A percentile compares a stretch with the other conserved stretches of the same genome.
Evolutionary conservation across 306 rosid species (phyloP).

Genomic region (Echinosophora koreensis): DNA sequence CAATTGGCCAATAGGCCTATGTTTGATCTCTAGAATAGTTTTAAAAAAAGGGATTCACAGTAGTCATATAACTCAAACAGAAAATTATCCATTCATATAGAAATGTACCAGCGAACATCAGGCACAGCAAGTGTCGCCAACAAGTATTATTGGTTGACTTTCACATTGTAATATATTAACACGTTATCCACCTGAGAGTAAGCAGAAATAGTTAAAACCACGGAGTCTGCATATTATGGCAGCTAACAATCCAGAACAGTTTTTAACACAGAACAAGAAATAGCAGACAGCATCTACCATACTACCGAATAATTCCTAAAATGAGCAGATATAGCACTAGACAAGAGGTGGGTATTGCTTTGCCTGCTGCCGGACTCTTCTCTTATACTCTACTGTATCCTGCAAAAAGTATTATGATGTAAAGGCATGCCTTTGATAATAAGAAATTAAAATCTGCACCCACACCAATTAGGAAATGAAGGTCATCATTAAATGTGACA

Average conservation of each 20-base stretch:
- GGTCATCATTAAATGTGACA: neutral
- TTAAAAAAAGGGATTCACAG: neutral
- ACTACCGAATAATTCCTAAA: constrained; percentile 41
- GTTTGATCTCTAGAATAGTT: neutral
- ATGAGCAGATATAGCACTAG: constrained; percentile 53
- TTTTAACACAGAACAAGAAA: constrained; percentile 53
- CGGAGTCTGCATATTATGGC: constrained; percentile 48
- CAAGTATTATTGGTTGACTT: constrained; percentile 54
- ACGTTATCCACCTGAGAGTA: constrained; percentile 46
- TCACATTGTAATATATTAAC: constrained; percentile 54
- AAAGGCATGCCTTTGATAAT: constrained; percentile 10
- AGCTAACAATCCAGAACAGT: constrained; percentile 49
- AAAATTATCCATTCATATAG: constrained; percentile 39
- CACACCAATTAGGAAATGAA: neutral
- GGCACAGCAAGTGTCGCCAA: constrained; percentile 53
- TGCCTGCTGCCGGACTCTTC: constrained; percentile 88
- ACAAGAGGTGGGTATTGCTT: constrained; percentile 88
- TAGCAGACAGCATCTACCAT: constrained; percentile 53
- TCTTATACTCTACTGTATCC: constrained; percentile 86
- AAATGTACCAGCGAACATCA: constrained; percentile 48
- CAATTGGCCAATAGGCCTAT: constrained; percentile 4
- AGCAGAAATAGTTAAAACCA: constrained; percentile 52
- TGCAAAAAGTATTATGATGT: constrained; percentile 52
- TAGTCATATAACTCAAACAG: constrained; percentile 27
- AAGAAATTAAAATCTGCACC: neutral